phyloP scores from a whole-genome alignment of 176 grass and related monocot species.

The Eleusine indica region DNA sequence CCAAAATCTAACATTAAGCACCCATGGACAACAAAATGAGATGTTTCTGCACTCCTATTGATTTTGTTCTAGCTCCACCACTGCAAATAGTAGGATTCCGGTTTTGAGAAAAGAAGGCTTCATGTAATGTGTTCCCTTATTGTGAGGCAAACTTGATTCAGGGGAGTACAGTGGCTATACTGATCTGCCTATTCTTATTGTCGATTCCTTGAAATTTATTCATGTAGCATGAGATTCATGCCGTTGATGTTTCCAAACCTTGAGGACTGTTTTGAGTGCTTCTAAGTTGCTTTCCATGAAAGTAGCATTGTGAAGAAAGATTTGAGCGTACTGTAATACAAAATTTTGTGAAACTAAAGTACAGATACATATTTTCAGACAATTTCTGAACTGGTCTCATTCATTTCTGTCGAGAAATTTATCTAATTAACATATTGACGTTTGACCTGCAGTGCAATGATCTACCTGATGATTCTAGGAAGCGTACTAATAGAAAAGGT shows the following conservation, averaged over 20 bases:
- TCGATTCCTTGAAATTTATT: background rate
- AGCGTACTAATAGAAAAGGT: slow-evolving; percentile 33
- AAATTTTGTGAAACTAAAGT: no score
- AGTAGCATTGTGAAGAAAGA: slow-evolving; percentile 21
- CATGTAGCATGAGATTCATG: slow-evolving; percentile 26
- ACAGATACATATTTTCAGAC: no score
- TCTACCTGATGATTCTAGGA: slow-evolving; percentile 14
- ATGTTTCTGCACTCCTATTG: no score
- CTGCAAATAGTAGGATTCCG: background rate
- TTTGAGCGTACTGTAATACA: background rate
- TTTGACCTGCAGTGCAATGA: slow-evolving; percentile 20
- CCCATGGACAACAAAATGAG: no score
- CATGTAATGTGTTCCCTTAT: background rate
- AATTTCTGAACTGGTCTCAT: background rate
- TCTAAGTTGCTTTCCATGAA: slow-evolving; percentile 14
- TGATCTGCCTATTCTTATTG: background rate
- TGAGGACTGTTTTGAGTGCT: slow-evolving; percentile 1
- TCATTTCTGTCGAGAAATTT: background rate
- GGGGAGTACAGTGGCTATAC: background rate
- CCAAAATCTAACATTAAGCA: no score
- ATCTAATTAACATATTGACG: slow-evolving; percentile 16
- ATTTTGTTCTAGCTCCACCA: no score
- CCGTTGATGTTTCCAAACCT: background rate
- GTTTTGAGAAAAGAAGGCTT: background rate
- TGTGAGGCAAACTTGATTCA: background rate